Conservation (phyloP, 192 early-diverging fungal genomes). For the Coemansia umbellata region DNA sequence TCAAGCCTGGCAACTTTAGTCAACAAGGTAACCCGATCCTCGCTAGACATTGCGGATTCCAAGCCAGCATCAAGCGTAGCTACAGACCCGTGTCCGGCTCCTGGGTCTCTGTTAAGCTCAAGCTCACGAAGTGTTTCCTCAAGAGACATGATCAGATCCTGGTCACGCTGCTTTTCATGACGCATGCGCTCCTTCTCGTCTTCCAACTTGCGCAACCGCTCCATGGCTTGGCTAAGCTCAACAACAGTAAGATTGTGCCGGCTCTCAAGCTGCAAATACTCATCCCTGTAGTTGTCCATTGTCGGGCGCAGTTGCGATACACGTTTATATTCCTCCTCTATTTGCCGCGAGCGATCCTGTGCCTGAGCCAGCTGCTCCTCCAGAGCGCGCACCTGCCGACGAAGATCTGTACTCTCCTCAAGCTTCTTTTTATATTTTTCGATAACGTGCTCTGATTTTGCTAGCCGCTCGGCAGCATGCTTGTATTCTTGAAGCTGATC, state of each 20-base stretch:
- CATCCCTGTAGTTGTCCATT: slow-evolving; percentile 87
- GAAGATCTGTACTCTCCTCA: slow-evolving; percentile 80
- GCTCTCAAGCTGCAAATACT: slow-evolving; percentile 69
- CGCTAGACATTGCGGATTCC: slow-evolving; percentile 31
- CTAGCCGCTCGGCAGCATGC: slow-evolving; percentile 85
- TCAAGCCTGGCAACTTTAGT: slow-evolving; percentile 59
- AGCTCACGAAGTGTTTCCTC: slow-evolving; percentile 80
- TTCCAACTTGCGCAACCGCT: slow-evolving; percentile 60
- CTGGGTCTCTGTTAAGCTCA: slow-evolving; percentile 59
- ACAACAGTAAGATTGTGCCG: slow-evolving; percentile 63
- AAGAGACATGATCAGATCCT: slow-evolving; percentile 71
- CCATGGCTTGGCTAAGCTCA: slow-evolving; percentile 69
- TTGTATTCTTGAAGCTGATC: slow-evolving; percentile 92
- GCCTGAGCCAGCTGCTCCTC: slow-evolving; percentile 75
- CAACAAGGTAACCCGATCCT: slow-evolving; percentile 42
- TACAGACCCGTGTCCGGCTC: slow-evolving; percentile 21
- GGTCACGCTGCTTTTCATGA: slow-evolving; percentile 59
- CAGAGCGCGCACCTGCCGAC: slow-evolving; percentile 68
- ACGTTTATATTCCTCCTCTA: slow-evolving; percentile 89
- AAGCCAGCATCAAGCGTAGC: slow-evolving; percentile 25
- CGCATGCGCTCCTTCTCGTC: slow-evolving; percentile 63
- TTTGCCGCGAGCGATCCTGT: slow-evolving; percentile 63
- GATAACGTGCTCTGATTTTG: slow-evolving; percentile 89
- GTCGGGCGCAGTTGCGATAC: slow-evolving; percentile 69
- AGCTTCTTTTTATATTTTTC: slow-evolving; percentile 97